Conservation (phyloP, 1,284 basidiomycete species). For the Flammula alnicola region DNA sequence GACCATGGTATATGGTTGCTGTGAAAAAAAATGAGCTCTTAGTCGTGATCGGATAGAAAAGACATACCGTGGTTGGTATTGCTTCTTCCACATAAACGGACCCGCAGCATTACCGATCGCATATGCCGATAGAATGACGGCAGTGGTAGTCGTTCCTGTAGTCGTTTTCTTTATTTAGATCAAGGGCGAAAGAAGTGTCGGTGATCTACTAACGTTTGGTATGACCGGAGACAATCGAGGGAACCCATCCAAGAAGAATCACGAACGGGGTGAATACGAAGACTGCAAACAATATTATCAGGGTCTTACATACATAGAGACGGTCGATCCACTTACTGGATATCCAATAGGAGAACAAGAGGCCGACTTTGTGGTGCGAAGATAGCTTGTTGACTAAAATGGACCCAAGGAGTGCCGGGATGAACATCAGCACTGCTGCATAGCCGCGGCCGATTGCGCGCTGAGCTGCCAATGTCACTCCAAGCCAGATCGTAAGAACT, state of each 20-base stretch:
- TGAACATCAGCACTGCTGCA: slow-evolving; percentile 63
- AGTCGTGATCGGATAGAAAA: not conserved
- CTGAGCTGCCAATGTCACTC: slow-evolving; percentile 58
- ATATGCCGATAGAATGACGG: slow-evolving; percentile 73
- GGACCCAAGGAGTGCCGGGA: slow-evolving; percentile 71
- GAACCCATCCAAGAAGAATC: slow-evolving; percentile 73
- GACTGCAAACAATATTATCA: slow-evolving; percentile 42
- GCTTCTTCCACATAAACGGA: slow-evolving; percentile 78
- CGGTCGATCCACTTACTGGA: slow-evolving; percentile 52
- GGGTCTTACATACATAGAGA: not conserved
- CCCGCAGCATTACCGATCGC: slow-evolving; percentile 75
- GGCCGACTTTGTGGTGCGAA: slow-evolving; percentile 66
- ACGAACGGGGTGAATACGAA: slow-evolving; percentile 74
- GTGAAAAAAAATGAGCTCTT: slow-evolving; percentile 6
- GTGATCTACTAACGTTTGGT: slow-evolving; percentile 62
- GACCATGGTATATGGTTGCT: slow-evolving; percentile 73
- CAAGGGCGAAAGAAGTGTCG: too few relatives aligned
- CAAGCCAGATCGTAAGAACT: slow-evolving; percentile 67
- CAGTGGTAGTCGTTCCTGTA: slow-evolving; percentile 71
- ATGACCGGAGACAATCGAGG: slow-evolving; percentile 71
- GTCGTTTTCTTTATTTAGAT: slow-evolving; percentile 10
- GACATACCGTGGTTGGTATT: slow-evolving; percentile 66
- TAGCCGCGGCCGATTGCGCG: slow-evolving; percentile 61
- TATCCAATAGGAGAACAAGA: slow-evolving; percentile 75
- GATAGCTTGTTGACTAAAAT: slow-evolving; percentile 74